Evolutionary conservation across 805 yeast genomes (phyloP).

Genomic region (Lachancea dasiensis): DNA sequence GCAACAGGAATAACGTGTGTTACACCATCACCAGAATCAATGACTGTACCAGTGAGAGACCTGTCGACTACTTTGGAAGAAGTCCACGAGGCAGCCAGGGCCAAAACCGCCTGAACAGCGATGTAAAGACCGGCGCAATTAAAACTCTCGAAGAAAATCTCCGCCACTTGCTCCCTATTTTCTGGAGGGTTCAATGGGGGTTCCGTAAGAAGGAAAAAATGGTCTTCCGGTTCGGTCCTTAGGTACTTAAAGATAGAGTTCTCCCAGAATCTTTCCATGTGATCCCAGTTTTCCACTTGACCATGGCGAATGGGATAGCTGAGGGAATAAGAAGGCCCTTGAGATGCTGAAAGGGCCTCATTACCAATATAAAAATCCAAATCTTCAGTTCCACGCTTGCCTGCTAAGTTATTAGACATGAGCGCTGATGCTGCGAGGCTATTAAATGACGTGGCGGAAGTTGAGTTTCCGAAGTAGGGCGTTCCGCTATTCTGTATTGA

Average conservation of each 20-base stretch:
- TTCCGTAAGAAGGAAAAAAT: slow-evolving; percentile 89
- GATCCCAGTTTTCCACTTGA: slow-evolving; percentile 98
- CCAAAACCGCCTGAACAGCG: slow-evolving; percentile 98
- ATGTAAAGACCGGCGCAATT: slow-evolving; percentile 98
- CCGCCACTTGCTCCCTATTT: slow-evolving; percentile 97
- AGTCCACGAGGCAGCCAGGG: slow-evolving; percentile 99
- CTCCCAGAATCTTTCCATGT: slow-evolving; percentile 99
- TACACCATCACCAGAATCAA: slow-evolving; percentile 98
- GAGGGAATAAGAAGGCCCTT: slow-evolving; percentile 81
- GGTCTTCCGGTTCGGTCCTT: slow-evolving; percentile 98
- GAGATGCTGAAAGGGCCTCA: slow-evolving; percentile 88
- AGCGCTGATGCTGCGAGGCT: slow-evolving; percentile 23
- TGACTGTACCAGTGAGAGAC: slow-evolving; percentile 96
- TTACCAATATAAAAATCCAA: slow-evolving; percentile 93
- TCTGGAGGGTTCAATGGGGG: slow-evolving; percentile 99
- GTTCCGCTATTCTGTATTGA: slow-evolving; percentile 14
- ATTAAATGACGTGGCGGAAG: slow-evolving; percentile 34
- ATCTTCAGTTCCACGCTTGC: slow-evolving; percentile 88
- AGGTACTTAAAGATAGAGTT: slow-evolving; percentile 92
- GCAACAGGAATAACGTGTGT: slow-evolving; percentile 99
- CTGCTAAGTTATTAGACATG: slow-evolving; percentile 40
- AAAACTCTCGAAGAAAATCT: slow-evolving; percentile 97
- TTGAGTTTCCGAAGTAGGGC: slow-evolving; percentile 31
- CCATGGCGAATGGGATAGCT: slow-evolving; percentile 95
- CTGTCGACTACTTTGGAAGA: slow-evolving; percentile 91